Evolutionary conservation across 345 rosid genomes (phyloP).

Genomic region (Microthlaspi erraticum): DNA sequence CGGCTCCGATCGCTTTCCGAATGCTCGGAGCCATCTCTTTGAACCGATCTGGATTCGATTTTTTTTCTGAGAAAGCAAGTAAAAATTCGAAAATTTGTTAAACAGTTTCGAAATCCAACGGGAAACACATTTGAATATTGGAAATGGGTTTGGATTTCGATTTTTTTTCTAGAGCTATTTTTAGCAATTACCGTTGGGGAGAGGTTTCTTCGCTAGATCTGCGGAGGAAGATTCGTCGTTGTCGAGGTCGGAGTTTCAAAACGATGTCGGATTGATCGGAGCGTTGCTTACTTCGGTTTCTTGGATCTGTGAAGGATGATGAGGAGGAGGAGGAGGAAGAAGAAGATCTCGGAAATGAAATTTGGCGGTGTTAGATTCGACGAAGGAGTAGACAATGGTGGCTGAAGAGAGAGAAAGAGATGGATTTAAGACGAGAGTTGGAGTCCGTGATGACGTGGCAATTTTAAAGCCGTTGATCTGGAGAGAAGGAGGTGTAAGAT

Average conservation of each 20-base stretch:
- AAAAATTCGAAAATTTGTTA: not conserved
- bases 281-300: not conserved
- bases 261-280: constrained; percentile 1
- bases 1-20: constrained; percentile 93
- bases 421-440: constrained; percentile 36
- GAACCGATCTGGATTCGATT: not conserved
- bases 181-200: constrained; percentile 41
- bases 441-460: constrained; percentile 28
- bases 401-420: constrained; percentile 20
- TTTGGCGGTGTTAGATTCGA: constrained; percentile 32
- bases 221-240: constrained; percentile 9
- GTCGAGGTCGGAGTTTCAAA: constrained; percentile 16
- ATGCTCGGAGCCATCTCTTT: constrained; percentile 76
- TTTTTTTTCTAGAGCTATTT: not conserved
- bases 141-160: not conserved
- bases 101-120: constrained; percentile 16
- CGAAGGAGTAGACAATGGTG: constrained; percentile 29
- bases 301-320: constrained; percentile 35
- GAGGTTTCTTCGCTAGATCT: constrained; percentile 11
- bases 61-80: constrained; percentile 7
- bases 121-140: constrained; percentile 5
- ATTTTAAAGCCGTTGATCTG: constrained; percentile 10
- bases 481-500: constrained; percentile 25
- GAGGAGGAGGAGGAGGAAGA: constrained; percentile 17
- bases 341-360: constrained; percentile 15